These are phyloP conservation scores for Hemisphaericaspora nanyangensis DNA, from an alignment of 805 yeast species.

Conservation along the genomic window DNA sequence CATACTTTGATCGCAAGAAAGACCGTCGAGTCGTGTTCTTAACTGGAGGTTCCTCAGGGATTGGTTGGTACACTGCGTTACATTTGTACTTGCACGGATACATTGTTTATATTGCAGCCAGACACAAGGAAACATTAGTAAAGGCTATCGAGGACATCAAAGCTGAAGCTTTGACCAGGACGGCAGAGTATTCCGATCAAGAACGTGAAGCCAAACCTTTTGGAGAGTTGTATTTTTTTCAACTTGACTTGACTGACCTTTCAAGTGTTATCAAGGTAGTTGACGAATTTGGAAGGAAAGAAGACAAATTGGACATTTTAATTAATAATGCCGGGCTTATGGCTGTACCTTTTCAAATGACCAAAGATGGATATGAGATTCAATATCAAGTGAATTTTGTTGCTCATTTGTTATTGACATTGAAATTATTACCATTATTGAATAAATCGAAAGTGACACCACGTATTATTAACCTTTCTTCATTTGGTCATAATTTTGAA, in stretches of 20 bases:
- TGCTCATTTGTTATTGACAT: conserved; percentile 31
- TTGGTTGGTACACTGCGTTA: conserved; percentile 38
- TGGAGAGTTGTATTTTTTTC: conserved; percentile 52
- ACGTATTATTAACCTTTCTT: conserved; percentile 28
- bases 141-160: conserved; percentile 32
- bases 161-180: conserved; percentile 27
- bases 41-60: conserved; percentile 40
- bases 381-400: conserved; percentile 40
- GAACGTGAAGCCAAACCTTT: conserved; percentile 20
- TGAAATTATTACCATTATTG: conserved; percentile 24
- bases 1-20: conserved; percentile 23
- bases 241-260: conserved; percentile 50
- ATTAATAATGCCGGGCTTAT: conserved; percentile 41
- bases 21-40: conserved; percentile 29
- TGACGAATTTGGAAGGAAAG: conserved; percentile 18
- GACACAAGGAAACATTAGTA: conserved; percentile 27
- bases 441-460: conserved; percentile 21
- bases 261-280: conserved; percentile 25
- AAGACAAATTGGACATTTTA: conserved; percentile 27
- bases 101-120: conserved; percentile 32
- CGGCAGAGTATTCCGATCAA: conserved; percentile 7
- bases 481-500: conserved; percentile 29
- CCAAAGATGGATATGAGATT: conserved; percentile 35
- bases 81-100: conserved; percentile 40
- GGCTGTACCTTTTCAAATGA: conserved; percentile 34